A percentile compares a stretch with the other conserved stretches of the same genome.
These are phyloP conservation scores for Ascochyta lentis DNA, from an alignment of 2,329 filamentous ascomycete genomes.

Conservation along the genomic window DNA sequence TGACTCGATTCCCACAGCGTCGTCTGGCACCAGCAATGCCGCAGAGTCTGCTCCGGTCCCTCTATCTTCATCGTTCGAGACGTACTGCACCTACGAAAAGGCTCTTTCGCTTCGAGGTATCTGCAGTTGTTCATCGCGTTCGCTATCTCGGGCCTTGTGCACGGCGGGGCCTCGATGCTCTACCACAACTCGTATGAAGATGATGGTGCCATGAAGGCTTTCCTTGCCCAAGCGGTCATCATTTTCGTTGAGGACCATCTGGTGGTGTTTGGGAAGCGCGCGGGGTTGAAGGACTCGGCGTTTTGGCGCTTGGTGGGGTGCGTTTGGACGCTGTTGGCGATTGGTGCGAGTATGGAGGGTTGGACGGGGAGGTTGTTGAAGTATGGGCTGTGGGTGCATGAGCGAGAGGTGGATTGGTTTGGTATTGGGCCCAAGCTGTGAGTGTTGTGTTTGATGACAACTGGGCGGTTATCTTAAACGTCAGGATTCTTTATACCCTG, in stretches of 20 bases:
- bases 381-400: constrained; percentile 33
- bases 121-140: constrained; percentile 39
- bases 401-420: constrained; percentile 25
- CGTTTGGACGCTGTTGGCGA: constrained; percentile 27
- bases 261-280: constrained; percentile 28
- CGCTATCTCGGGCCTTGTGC: constrained; percentile 24
- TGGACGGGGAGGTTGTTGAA: constrained; percentile 13
- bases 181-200: constrained; percentile 20
- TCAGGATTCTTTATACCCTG: no score
- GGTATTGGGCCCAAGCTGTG: constrained; percentile 25
- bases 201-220: constrained; percentile 24
- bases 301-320: constrained; percentile 32
- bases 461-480: no score
- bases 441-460: no score
- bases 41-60: constrained; percentile 27
- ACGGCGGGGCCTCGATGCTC: constrained; percentile 28
- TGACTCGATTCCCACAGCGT: neutral
- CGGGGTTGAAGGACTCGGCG: constrained; percentile 22
- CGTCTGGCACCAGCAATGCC: constrained; percentile 37
- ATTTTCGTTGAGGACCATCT: constrained; percentile 43
- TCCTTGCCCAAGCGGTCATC: constrained; percentile 32
- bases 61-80: constrained; percentile 29
- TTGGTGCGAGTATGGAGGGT: constrained; percentile 22
- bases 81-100: constrained; percentile 28
- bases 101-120: constrained; percentile 39